Evolutionary conservation across 176 grass and related monocot species (phyloP).

Genomic region (Bolboschoenus planiculmis): DNA sequence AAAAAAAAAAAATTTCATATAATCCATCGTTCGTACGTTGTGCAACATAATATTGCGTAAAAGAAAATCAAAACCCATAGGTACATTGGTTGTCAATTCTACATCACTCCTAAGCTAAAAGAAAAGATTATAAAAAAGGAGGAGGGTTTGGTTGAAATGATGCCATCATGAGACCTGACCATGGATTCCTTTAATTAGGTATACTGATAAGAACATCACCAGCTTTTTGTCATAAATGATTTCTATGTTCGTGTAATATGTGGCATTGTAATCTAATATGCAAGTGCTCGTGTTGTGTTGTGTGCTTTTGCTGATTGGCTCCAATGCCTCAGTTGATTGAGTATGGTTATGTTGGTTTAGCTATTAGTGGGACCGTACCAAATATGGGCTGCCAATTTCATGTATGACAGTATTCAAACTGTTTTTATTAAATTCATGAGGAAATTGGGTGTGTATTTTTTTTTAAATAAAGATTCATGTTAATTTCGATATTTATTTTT

Average conservation of each 20-base stretch:
- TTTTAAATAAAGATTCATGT: too few species aligned
- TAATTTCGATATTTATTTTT: too few species aligned
- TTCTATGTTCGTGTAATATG: conserved; percentile 23
- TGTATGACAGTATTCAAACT: neutral
- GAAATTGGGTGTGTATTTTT: neutral
- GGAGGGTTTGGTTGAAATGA: neutral
- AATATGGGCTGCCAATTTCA: neutral
- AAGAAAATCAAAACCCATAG: too few species aligned
- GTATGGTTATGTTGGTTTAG: neutral
- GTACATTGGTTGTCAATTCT: neutral
- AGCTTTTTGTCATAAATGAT: neutral
- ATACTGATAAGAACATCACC: neutral
- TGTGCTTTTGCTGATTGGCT: neutral
- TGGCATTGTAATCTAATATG: neutral
- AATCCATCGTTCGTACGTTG: too few species aligned
- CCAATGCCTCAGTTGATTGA: neutral
- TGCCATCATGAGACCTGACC: neutral
- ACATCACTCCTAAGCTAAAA: neutral
- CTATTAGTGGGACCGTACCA: neutral
- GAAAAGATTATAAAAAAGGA: neutral
- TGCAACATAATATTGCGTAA: too few species aligned
- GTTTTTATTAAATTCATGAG: neutral
- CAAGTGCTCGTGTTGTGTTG: neutral
- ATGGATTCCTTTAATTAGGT: conserved; percentile 19
- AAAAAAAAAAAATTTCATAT: too few species aligned